Evolutionary conservation across 129 eudicot genomes (phyloP).

Genomic region (Artemisia annua): DNA sequence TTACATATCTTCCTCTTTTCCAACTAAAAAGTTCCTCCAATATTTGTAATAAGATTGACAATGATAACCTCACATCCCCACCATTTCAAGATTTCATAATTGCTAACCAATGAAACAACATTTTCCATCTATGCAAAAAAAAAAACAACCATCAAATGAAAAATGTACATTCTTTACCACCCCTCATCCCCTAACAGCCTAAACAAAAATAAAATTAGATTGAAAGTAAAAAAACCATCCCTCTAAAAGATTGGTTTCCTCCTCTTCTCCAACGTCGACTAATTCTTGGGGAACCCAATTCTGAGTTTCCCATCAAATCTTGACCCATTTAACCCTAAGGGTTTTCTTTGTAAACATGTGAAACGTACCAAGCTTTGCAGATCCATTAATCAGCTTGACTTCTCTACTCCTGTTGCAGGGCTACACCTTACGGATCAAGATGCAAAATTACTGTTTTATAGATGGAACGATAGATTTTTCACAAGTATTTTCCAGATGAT

Average conservation of each 20-base stretch:
- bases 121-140: constrained; percentile 39
- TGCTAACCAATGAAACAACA: constrained; percentile 35
- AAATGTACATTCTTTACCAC: constrained; percentile 31
- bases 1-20: constrained; percentile 35
- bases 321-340: background rate
- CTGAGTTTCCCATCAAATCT: constrained; percentile 8
- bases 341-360: constrained; percentile 5
- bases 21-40: background rate
- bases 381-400: background rate
- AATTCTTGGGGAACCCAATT: constrained; percentile 13
- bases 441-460: constrained; percentile 1
- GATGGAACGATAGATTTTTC: constrained; percentile 19
- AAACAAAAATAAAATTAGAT: background rate
- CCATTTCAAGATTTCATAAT: constrained; percentile 15
- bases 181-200: constrained; percentile 15
- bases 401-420: constrained; percentile 16
- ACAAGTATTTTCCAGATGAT: constrained; percentile 83
- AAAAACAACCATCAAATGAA: constrained; percentile 20
- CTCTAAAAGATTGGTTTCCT: background rate
- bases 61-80: constrained; percentile 18
- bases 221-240: background rate
- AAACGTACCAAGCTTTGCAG: background rate
- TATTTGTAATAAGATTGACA: constrained; percentile 1
- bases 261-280: constrained; percentile 6
- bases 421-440: background rate